Evolutionary conservation across 306 rosid species (phyloP), one percentile per base, ranked within the genome.

Genomic region (Cotoneaster glaucophyllus): DNA sequence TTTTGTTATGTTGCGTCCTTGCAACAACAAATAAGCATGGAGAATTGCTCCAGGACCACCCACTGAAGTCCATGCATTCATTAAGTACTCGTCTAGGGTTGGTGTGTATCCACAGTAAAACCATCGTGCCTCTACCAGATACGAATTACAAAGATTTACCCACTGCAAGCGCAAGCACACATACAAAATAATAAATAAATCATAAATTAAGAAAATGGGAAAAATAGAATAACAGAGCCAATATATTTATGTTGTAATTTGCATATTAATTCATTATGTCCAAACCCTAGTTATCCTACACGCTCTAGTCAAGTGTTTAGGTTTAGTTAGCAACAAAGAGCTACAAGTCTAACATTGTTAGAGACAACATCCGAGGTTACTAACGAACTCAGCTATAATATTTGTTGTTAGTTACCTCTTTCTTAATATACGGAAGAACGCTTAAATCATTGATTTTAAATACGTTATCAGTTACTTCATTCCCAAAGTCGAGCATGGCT

Each of bases 71-170:
- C 29, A 73, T 52, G 84, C 58, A 61, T 76, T 83, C 14, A 76
- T 53, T 4, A 84, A 4, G 78, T 80, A 80, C 26, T 84, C 79
- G 2, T 63, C 70, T 70, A 77, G 18, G 31, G 70, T 73, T 11
- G 84, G 84, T 18, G 50, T 74, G 31, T 62, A 64, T 25, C 56
- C 73, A 11, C 37, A 11, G 73, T 10, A 48, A 32, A 76, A 83
- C 86, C 83, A 83, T 69, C 50, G 29, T 50, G 86, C 81, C 71
- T 83, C 86, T 18, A 67, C 57, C 6, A 79, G 26, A 69, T 83
- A 76, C 4, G 86, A 31, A 31, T 18, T 29, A 39, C 84, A 76
- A 34, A 75, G 84, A 61, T 64, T 80, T 10, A 13, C 62, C 81
- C 86, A 80, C 86, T 79, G 81, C 69, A 37, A 28, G 29, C 29